These are phyloP conservation scores for Calonectria hawksworthii DNA, from an alignment of 2,329 filamentous ascomycete genomes.

Conservation along the genomic window DNA sequence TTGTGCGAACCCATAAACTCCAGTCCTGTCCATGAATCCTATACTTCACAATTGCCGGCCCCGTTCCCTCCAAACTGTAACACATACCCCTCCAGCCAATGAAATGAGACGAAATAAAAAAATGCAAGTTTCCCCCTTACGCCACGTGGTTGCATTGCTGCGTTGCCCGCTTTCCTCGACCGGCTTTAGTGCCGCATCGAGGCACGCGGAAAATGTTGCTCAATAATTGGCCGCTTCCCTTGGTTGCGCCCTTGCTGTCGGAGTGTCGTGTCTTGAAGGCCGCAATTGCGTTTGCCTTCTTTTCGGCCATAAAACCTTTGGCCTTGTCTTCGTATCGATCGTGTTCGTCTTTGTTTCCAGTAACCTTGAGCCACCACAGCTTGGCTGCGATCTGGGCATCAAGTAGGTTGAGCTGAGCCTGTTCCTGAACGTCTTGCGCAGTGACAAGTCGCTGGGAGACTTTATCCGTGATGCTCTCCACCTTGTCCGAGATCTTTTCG, in stretches of 20 bases:
- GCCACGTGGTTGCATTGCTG: constrained; percentile 33
- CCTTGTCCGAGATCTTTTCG: constrained; percentile 34
- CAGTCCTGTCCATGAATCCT: constrained; percentile 39
- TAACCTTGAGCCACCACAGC: constrained; percentile 69
- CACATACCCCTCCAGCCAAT: constrained; percentile 22
- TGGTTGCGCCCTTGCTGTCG: constrained; percentile 37
- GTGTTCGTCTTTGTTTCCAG: constrained; percentile 63
- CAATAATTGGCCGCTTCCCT: constrained; percentile 31
- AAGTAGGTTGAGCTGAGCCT: constrained; percentile 61
- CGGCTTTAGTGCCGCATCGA: constrained; percentile 30
- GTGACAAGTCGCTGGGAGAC: constrained; percentile 37
- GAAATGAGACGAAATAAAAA: constrained; percentile 6
- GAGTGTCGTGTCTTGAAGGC: constrained; percentile 39
- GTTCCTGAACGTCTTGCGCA: constrained; percentile 51
- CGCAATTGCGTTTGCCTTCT: constrained; percentile 50
- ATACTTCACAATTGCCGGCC: constrained; percentile 38
- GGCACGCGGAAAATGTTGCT: constrained; percentile 37
- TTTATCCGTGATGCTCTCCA: constrained; percentile 35
- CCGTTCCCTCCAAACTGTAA: constrained; percentile 28
- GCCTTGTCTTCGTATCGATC: constrained; percentile 64
- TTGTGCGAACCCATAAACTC: constrained; percentile 44
- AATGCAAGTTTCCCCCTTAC: constrained; percentile 31
- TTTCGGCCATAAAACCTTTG: constrained; percentile 55
- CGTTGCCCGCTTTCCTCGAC: constrained; percentile 19
- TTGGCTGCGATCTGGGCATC: constrained; percentile 69